Conservation (phyloP, 768 basidiomycete genomes). For the Tylopilus vinaceipallidus region DNA sequence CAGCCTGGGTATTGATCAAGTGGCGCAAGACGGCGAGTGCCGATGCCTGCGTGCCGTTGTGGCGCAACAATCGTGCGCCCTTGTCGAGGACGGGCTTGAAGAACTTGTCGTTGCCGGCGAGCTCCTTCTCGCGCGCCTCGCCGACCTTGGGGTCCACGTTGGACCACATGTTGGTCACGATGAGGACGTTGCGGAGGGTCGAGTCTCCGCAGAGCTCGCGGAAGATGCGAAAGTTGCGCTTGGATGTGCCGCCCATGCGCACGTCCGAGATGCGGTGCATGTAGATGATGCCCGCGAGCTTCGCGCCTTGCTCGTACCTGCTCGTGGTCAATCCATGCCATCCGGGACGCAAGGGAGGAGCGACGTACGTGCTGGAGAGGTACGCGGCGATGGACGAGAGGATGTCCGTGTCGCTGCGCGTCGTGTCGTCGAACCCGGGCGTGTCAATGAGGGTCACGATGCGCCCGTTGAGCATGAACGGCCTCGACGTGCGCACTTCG, state of each 20-base stretch:
- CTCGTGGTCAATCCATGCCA: neutral
- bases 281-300: conserved; percentile 53
- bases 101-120: conserved; percentile 41
- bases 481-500: conserved; percentile 40
- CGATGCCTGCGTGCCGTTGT: conserved; percentile 39
- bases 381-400: conserved; percentile 48
- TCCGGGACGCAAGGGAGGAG: neutral
- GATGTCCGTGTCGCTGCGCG: conserved; percentile 47
- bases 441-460: conserved; percentile 54
- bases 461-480: conserved; percentile 46
- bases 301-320: conserved; percentile 36
- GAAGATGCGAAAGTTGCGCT: conserved; percentile 51
- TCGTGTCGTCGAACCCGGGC: conserved; percentile 59
- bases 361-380: conserved; percentile 32
- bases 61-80: conserved; percentile 45
- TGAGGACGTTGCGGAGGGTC: conserved; percentile 47
- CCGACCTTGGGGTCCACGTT: conserved; percentile 39
- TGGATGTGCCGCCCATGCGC: conserved; percentile 50
- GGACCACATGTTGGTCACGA: conserved; percentile 57
- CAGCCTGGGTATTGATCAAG: conserved; percentile 40
- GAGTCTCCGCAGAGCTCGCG: conserved; percentile 50
- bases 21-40: conserved; percentile 42
- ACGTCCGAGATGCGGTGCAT: conserved; percentile 54
- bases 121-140: conserved; percentile 44
- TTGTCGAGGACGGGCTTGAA: conserved; percentile 52